A percentile compares a stretch with the other conserved stretches of the same genome.
phyloP scores from a whole-genome alignment of 208 protist genomes.

The Trypanosoma conorhini region DNA sequence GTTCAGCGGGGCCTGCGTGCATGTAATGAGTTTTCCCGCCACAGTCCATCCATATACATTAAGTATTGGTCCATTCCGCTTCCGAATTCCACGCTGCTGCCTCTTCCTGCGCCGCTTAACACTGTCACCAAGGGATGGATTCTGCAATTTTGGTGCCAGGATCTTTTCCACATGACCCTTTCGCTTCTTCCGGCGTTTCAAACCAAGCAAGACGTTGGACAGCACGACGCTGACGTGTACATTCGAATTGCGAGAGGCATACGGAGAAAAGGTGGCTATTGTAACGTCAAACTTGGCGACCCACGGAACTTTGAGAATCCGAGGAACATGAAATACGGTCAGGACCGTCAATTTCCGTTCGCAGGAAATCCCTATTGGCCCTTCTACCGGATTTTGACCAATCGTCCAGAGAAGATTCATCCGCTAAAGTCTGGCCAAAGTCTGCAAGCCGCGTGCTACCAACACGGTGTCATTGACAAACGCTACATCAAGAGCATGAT shows the following conservation, averaged over 20 bases:
- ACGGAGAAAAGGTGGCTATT: constrained; percentile 28
- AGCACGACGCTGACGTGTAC: constrained; percentile 30
- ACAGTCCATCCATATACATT: constrained; percentile 28
- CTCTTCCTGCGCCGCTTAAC: constrained; percentile 32
- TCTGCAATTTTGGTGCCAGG: constrained; percentile 41
- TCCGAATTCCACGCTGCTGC: constrained; percentile 1
- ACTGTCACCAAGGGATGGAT: constrained; percentile 36
- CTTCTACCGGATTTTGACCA: constrained; percentile 35
- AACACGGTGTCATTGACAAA: constrained; percentile 35
- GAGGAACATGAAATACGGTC: constrained; percentile 25
- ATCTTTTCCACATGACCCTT: constrained; percentile 44
- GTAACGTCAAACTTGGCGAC: constrained; percentile 35
- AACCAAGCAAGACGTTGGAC: constrained; percentile 17
- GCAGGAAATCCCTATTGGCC: constrained; percentile 38
- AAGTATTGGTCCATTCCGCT: constrained; percentile 26
- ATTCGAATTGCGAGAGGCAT: constrained; percentile 27
- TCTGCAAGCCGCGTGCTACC: constrained; percentile 32
- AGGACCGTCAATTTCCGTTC: constrained; percentile 37
- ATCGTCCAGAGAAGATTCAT: constrained; percentile 28
- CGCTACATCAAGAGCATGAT: constrained; percentile 31
- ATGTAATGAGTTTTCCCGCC: constrained; percentile 40
- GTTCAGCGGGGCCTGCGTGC: constrained; percentile 19
- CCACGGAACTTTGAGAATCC: constrained; percentile 24
- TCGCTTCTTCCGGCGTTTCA: constrained; percentile 34
- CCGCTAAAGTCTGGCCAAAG: constrained; percentile 21